Evolutionary conservation across 2,329 filamentous ascomycete genomes (phyloP), one percentile per base, ranked within the genome.

Genomic region (Xylariaceae sp.): DNA sequence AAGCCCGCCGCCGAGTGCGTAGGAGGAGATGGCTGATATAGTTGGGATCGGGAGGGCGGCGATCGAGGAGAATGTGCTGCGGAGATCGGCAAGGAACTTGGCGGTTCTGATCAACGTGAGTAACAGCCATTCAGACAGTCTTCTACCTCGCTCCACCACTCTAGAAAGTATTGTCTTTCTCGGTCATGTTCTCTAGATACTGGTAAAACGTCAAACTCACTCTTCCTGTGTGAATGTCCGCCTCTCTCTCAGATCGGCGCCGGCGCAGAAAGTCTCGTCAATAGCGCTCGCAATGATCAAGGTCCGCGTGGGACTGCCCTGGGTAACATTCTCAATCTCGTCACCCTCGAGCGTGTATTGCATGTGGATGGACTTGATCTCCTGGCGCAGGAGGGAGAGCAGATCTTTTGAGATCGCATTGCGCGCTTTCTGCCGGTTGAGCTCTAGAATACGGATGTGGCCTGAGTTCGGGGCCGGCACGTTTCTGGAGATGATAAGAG

Each of bases 241-340:
- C 34, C 93, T 80, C 79, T 97, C 93, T 73, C 97, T 97, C 69
- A 99, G 76, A 72, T 99, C 94, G 3, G 94, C 94, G 44, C 94
- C 94, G 0, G 94, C 91, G 74, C 94, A 99, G 74, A 99, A 99
- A 68, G 87, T 88, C 23, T 84, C 80, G 67, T 97, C 90, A n/a
- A 90, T 82, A 47, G 90, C 90, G 70, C 90, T 95, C 9, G 90
- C 89, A 13, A 99, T 69, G 47, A 99, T 84, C 66, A 99, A 74
- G 1, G 90, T 93, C 65, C 94, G 80, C 13, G 92, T 97, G 0
- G 82, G 81, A 0, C 80, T 81, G 62, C 74, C 78, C 63, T 78
- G 66, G 59, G 78, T 76, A 3, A 73, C 68, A 10, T 70, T 54
- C 0, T 67, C 64, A 0, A 78, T 61, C 72, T 87, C 84, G 50